Evolutionary conservation across 495 filamentous ascomycete genomes (phyloP).

Genomic region (Penicillium robsamsonii): DNA sequence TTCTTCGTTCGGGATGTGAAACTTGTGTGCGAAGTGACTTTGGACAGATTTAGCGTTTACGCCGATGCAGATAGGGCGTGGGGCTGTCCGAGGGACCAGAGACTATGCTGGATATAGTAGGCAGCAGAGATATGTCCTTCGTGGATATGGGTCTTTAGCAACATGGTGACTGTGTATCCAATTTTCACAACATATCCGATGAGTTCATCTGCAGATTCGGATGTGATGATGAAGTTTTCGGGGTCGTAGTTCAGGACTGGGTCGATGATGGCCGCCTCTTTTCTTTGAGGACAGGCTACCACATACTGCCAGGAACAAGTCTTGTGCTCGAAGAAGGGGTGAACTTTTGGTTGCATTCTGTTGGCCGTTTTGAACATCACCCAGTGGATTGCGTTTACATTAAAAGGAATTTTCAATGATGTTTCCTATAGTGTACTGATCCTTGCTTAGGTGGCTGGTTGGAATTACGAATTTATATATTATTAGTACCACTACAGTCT

Average conservation of each 20-base stretch:
- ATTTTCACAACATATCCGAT: slow-evolving; percentile 35
- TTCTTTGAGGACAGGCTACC: slow-evolving; percentile 46
- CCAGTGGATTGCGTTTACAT: not conserved
- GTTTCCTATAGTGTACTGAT: not conserved
- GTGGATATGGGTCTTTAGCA: slow-evolving; percentile 58
- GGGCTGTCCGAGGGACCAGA: slow-evolving; percentile 21
- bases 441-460: not conserved
- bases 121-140: slow-evolving; percentile 56
- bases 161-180: slow-evolving; percentile 38
- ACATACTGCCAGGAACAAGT: slow-evolving; percentile 57
- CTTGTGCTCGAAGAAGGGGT: slow-evolving; percentile 35
- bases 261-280: slow-evolving; percentile 51
- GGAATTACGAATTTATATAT: slow-evolving; percentile 20
- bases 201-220: slow-evolving; percentile 44
- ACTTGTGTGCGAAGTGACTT: slow-evolving; percentile 39
- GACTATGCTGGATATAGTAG: slow-evolving; percentile 47
- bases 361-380: not conserved
- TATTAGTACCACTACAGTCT: not conserved
- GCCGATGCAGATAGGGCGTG: slow-evolving; percentile 45
- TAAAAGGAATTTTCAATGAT: not conserved
- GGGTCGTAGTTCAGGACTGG: slow-evolving; percentile 54
- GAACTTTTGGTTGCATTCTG: slow-evolving; percentile 34
- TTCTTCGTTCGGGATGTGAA: slow-evolving; percentile 38
- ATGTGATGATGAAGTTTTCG: slow-evolving; percentile 33
- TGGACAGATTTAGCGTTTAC: slow-evolving; percentile 49